Evolutionary conservation across 192 early-diverging fungal genomes (phyloP), one percentile per base, ranked within the genome.

Genomic region (Phycomyces nitens): DNA sequence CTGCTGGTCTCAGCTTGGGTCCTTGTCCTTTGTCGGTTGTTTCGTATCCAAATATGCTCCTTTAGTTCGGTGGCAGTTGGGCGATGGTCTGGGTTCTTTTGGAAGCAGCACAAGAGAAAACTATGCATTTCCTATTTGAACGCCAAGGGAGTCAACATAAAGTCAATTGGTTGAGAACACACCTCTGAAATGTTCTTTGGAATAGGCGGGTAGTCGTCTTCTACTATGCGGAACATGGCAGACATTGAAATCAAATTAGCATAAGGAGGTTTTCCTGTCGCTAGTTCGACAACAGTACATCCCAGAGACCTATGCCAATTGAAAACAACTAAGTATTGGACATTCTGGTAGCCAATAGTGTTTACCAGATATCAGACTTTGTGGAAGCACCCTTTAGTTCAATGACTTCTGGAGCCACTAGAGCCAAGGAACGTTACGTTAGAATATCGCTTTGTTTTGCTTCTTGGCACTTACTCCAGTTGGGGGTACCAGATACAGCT

Each of bases 261-360:
- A 70, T 96, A 98, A 0, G 96, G 96, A 21, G 96, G 96, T 55
- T 88, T 85, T 23, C 96, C 96, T 6, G 94, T 93, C 27, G 94
- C 72, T 69, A 98, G 74, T 76, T 98, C 96, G 41, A 98, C 85
- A 14, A 94, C 69, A 0, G 96, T 98, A 69, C 94, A 97, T 47
- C 96, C 96, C 22, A 98, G 75, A 57, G 89, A 92, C 92, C 72
- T 74, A 40, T 53, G n/a, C n/a, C n/a, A n/a, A n/a, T n/a, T n/a
- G n/a, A n/a, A n/a, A n/a, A n/a, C n/a, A n/a, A n/a, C n/a, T n/a
- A n/a, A n/a, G n/a, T n/a, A n/a, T n/a, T n/a, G n/a, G n/a, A n/a
- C n/a, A n/a, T n/a, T n/a, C n/a, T n/a, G n/a, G n/a, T n/a, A n/a
- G n/a, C n/a, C n/a, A n/a, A 15, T 15, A 44, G 21, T 20, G 3